Conservation (phyloP, 2,329 filamentous ascomycete species). For the Diplodia corticola region DNA sequence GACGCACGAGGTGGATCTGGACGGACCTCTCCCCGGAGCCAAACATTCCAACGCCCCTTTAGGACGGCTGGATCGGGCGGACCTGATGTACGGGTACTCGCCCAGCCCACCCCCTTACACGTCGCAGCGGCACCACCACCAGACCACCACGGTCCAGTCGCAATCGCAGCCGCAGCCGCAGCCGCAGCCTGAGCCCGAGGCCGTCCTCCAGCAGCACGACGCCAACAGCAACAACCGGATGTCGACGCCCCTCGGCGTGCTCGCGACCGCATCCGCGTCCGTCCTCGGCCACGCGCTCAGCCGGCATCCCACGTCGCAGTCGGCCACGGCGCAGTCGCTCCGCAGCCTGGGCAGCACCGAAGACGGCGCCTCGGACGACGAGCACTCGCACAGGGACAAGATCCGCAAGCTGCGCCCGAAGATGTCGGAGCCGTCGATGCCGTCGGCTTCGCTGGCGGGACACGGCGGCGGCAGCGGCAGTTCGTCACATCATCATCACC, state of each 20-base stretch:
- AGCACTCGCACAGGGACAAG: slow-evolving; percentile 44
- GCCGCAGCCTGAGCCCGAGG: not conserved
- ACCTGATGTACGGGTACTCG: slow-evolving; percentile 46
- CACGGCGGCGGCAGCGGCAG: slow-evolving; percentile 20
- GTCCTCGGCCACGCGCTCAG: slow-evolving; percentile 13
- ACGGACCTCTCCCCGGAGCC: slow-evolving; percentile 38
- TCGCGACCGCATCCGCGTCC: slow-evolving; percentile 18
- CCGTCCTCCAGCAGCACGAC: not conserved
- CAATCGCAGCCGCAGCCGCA: no score
- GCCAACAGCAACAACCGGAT: not conserved
- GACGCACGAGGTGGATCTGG: slow-evolving; percentile 42
- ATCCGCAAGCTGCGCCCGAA: slow-evolving; percentile 42
- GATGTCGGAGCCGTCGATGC: slow-evolving; percentile 33
- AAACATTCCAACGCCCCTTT: slow-evolving; percentile 8
- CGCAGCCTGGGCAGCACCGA: slow-evolving; percentile 39
- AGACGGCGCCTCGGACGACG: slow-evolving; percentile 21
- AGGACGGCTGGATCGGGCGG: slow-evolving; percentile 31
- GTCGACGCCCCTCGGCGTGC: slow-evolving; percentile 15
- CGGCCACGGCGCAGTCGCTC: slow-evolving; percentile 25
- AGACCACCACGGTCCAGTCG: no score
- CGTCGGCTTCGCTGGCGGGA: slow-evolving; percentile 31
- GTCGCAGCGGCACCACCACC: slow-evolving; percentile 27
- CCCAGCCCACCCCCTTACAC: slow-evolving; percentile 44
- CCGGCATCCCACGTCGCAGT: slow-evolving; percentile 3
- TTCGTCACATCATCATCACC: not conserved